A percentile compares a stretch with the other conserved stretches of the same genome.
phyloP scores from a whole-genome alignment of 192 early-diverging fungal genomes.

The Mycoemilia scoparia region DNA sequence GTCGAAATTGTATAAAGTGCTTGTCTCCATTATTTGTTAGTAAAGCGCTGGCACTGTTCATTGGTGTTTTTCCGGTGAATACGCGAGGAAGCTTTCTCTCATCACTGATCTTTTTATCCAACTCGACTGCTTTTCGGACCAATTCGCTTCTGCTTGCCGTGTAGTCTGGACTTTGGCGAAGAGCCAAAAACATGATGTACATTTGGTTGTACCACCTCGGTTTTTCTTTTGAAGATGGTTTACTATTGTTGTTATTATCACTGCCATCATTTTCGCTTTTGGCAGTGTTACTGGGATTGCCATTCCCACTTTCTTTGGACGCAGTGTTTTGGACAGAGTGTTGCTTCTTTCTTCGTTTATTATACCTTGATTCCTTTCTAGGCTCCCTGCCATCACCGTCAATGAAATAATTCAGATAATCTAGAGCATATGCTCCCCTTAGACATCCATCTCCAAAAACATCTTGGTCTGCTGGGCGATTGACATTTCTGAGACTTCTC shows the following conservation, averaged over 20 bases:
- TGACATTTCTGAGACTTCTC: no score
- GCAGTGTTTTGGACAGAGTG: background rate
- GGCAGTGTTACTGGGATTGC: background rate
- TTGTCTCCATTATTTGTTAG: conserved; percentile 61
- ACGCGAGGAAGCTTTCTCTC: conserved; percentile 56
- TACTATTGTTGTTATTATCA: background rate
- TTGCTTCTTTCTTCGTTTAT: background rate
- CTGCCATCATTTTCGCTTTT: background rate
- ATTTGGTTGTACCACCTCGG: conserved; percentile 87
- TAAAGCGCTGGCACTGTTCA: conserved; percentile 57
- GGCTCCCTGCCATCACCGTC: conserved; percentile 5
- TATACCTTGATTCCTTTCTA: background rate
- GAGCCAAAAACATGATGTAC: conserved; percentile 65
- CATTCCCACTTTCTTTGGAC: conserved; percentile 6
- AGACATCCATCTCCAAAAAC: no score
- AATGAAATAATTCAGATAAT: conserved; percentile 13
- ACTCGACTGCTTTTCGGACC: conserved; percentile 49
- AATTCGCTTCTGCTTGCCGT: conserved; percentile 53
- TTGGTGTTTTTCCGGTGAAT: conserved; percentile 76
- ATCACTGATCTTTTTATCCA: conserved; percentile 58
- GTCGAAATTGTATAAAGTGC: conserved; percentile 55
- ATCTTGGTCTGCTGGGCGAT: no score
- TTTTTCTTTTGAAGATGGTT: background rate
- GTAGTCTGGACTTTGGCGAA: conserved; percentile 45
- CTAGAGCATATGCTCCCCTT: no score